These are phyloP conservation scores for Zalaria obscura DNA, from an alignment of 2,329 filamentous ascomycete genomes.

Conservation along the genomic window DNA sequence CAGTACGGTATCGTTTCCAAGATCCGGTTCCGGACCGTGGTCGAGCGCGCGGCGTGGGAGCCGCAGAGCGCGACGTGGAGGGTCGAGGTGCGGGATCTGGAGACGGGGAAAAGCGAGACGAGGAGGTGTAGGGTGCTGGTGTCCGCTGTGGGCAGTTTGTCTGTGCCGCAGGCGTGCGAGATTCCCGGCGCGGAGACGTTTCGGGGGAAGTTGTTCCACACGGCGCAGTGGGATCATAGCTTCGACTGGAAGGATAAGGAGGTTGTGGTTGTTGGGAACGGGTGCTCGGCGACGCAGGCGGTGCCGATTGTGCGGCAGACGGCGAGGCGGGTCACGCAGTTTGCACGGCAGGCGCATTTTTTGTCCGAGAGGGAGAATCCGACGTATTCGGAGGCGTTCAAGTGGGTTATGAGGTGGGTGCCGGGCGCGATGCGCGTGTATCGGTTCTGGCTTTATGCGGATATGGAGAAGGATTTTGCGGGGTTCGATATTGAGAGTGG, in stretches of 20 bases:
- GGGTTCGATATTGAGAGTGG: slow-evolving; percentile 27
- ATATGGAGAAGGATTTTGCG: slow-evolving; percentile 30
- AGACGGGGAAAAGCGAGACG: slow-evolving; percentile 9
- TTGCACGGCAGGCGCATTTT: slow-evolving; percentile 37
- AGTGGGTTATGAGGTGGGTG: slow-evolving; percentile 30
- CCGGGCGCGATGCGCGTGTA: slow-evolving; percentile 30
- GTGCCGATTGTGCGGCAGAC: slow-evolving; percentile 17
- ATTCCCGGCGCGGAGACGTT: slow-evolving; percentile 18
- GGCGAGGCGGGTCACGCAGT: slow-evolving; percentile 18
- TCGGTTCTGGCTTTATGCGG: slow-evolving; percentile 28
- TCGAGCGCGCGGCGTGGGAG: slow-evolving; percentile 14
- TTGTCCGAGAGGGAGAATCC: slow-evolving; percentile 31
- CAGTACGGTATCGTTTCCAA: slow-evolving; percentile 12
- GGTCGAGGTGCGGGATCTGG: slow-evolving; percentile 11
- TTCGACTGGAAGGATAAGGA: slow-evolving; percentile 24
- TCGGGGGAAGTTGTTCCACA: slow-evolving; percentile 24
- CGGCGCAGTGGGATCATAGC: slow-evolving; percentile 25
- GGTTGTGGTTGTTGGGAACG: slow-evolving; percentile 28
- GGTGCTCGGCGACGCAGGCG: slow-evolving; percentile 34
- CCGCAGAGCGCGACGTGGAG: slow-evolving; percentile 13
- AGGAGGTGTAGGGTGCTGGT: slow-evolving; percentile 13
- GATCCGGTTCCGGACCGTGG: slow-evolving; percentile 10
- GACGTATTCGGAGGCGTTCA: slow-evolving; percentile 25
- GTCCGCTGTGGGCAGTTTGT: slow-evolving; percentile 15
- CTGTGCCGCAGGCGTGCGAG: slow-evolving; percentile 13